Conservation (phyloP, 2,329 filamentous ascomycete genomes). For the Aspergillus ibericus region DNA sequence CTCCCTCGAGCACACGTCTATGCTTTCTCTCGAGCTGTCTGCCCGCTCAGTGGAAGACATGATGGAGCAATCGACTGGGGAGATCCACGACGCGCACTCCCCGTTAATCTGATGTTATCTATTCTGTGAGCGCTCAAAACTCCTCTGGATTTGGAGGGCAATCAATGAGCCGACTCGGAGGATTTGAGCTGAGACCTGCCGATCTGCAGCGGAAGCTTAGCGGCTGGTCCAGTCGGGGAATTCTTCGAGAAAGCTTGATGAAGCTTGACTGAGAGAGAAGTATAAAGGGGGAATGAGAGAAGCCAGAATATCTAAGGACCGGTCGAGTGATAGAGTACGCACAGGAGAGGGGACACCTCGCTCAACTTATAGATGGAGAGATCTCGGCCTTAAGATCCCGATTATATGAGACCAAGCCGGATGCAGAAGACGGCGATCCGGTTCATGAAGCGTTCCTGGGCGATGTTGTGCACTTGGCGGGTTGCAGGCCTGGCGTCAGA, state of each 20-base stretch:
- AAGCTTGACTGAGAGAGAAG: neutral
- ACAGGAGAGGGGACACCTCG: neutral
- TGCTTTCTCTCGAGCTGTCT: neutral
- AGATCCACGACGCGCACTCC: neutral
- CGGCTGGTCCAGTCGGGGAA: neutral
- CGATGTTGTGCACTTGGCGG: neutral
- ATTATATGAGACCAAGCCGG: neutral
- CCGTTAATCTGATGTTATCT: too few species aligned
- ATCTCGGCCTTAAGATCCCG: neutral
- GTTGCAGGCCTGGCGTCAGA: neutral
- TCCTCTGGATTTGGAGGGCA: neutral
- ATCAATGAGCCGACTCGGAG: neutral
- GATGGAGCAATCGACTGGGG: neutral
- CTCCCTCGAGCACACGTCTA: conserved; percentile 7
- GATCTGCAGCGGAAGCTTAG: neutral
- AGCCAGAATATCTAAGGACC: neutral
- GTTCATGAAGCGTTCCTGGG: neutral
- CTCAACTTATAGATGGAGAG: neutral
- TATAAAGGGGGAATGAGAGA: neutral
- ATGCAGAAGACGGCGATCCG: neutral
- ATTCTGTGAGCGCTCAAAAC: neutral
- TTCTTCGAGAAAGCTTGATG: neutral
- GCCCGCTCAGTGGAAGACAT: conserved; percentile 14
- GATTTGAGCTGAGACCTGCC: neutral
- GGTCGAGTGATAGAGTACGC: neutral